These are phyloP conservation scores for Hyaloscypha bicolor DNA, from an alignment of 495 filamentous ascomycete genomes.

Conservation along the genomic window DNA sequence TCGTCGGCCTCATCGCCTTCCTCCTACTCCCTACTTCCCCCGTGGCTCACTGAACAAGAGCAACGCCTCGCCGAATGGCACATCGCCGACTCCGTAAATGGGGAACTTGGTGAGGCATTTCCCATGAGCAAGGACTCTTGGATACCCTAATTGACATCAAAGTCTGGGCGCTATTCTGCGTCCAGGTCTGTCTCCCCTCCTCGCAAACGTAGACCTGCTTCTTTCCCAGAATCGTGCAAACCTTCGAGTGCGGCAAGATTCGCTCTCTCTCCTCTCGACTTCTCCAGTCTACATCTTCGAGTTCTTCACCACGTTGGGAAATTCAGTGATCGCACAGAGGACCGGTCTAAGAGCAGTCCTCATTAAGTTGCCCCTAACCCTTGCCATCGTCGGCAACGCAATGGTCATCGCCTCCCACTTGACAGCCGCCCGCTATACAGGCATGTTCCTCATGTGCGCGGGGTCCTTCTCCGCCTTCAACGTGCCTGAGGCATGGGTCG, in stretches of 20 bases:
- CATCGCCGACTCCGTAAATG: constrained; percentile 1
- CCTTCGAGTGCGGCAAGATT: constrained; percentile 20
- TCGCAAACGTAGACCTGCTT: constrained; percentile 15
- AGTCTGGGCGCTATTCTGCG: background rate
- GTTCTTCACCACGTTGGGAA: constrained; percentile 35
- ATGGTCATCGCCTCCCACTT: background rate
- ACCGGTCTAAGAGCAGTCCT: background rate
- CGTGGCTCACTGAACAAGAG: constrained; percentile 30
- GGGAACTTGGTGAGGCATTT: constrained; percentile 5
- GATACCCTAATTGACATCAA: constrained; percentile 2
- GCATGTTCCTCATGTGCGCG: background rate
- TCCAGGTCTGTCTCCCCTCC: constrained; percentile 6
- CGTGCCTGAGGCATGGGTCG: constrained; percentile 38
- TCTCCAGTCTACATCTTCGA: constrained; percentile 22
- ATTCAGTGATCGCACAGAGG: background rate
- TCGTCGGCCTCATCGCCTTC: constrained; percentile 38
- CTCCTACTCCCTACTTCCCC: constrained; percentile 57
- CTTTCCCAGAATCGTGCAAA: constrained; percentile 7
- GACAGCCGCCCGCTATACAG: background rate
- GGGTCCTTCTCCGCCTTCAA: background rate
- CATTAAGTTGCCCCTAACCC: background rate
- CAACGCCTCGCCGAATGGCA: constrained; percentile 10
- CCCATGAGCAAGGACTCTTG: constrained; percentile 1
- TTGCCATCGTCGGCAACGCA: background rate
- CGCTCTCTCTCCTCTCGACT: constrained; percentile 9